phyloP scores from a whole-genome alignment of 768 basidiomycete genomes.

The Amanita rubescens region DNA sequence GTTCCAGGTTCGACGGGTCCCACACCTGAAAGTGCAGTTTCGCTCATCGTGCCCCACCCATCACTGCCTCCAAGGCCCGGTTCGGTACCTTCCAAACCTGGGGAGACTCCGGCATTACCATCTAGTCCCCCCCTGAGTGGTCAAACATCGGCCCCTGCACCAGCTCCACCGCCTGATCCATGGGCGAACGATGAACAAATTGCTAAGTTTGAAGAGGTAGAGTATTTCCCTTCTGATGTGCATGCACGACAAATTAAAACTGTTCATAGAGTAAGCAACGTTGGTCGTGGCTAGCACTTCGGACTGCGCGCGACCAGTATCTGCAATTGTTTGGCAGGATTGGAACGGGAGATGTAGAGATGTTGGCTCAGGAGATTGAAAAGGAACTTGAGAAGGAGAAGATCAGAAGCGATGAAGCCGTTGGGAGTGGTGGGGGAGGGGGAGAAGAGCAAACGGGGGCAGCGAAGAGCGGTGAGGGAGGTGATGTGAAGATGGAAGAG shows the following conservation, averaged over 20 bases:
- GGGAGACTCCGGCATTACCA: slow-evolving; percentile 8
- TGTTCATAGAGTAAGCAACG: slow-evolving; percentile 60
- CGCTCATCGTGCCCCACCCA: slow-evolving; percentile 49
- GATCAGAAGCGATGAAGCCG: slow-evolving; percentile 30
- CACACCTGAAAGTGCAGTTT: slow-evolving; percentile 21
- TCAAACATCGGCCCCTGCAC: slow-evolving; percentile 14
- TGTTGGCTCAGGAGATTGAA: slow-evolving; percentile 44
- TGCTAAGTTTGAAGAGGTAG: slow-evolving; percentile 56
- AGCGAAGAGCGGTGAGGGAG: slow-evolving; percentile 26
- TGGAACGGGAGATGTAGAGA: slow-evolving; percentile 65
- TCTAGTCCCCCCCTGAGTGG: slow-evolving; percentile 16
- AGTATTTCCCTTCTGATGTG: slow-evolving; percentile 3
- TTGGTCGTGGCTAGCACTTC: slow-evolving; percentile 76
- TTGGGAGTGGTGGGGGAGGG: slow-evolving; percentile 16
- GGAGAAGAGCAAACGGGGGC: slow-evolving; percentile 29
- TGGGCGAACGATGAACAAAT: slow-evolving; percentile 42
- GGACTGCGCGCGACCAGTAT: slow-evolving; percentile 65
- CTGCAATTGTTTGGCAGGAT: slow-evolving; percentile 78
- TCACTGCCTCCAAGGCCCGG: slow-evolving; percentile 70
- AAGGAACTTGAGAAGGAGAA: slow-evolving; percentile 35
- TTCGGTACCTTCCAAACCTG: slow-evolving; percentile 25
- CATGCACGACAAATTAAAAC: background rate
- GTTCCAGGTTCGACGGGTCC: slow-evolving; percentile 23
- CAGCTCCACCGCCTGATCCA: slow-evolving; percentile 22
- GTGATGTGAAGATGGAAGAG: slow-evolving; percentile 32